These are phyloP conservation scores for Lojkania enalia DNA, from an alignment of 2,329 filamentous ascomycete genomes.

Conservation along the genomic window DNA sequence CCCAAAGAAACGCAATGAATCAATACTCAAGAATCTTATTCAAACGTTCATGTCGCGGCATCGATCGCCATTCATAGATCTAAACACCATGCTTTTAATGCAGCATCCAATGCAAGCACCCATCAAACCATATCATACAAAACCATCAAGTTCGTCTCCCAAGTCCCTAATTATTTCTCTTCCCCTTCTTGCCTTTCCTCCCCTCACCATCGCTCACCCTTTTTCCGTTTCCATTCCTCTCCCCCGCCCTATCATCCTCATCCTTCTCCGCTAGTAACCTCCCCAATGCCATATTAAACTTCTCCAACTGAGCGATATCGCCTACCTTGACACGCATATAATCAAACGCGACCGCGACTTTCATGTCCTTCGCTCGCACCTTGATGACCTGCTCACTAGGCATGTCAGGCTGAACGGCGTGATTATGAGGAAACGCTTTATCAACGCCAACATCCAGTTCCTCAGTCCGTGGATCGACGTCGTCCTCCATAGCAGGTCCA, in stretches of 20 bases:
- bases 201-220: conserved; percentile 34
- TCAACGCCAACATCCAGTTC: conserved; percentile 26
- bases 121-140: neutral
- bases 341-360: conserved; percentile 75
- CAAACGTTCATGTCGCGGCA: too few species aligned
- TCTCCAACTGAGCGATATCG: conserved; percentile 69
- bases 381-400: conserved; percentile 33
- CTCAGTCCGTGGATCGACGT: conserved; percentile 21
- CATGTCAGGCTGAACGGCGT: too few species aligned
- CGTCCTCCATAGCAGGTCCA: conserved; percentile 23
- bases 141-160: conserved; percentile 5
- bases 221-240: conserved; percentile 35
- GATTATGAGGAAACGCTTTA: conserved; percentile 5
- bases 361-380: conserved; percentile 55
- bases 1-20: too few species aligned
- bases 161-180: conserved; percentile 31
- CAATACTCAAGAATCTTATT: too few species aligned
- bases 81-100: too few species aligned
- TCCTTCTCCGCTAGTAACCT: conserved; percentile 54
- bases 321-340: conserved; percentile 74
- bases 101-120: too few species aligned
- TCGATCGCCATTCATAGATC: too few species aligned
- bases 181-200: conserved; percentile 25
- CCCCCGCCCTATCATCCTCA: conserved; percentile 19
- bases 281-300: conserved; percentile 63